Conservation (phyloP, 2,329 filamentous ascomycete genomes). For the Cladosporium halotolerans region DNA sequence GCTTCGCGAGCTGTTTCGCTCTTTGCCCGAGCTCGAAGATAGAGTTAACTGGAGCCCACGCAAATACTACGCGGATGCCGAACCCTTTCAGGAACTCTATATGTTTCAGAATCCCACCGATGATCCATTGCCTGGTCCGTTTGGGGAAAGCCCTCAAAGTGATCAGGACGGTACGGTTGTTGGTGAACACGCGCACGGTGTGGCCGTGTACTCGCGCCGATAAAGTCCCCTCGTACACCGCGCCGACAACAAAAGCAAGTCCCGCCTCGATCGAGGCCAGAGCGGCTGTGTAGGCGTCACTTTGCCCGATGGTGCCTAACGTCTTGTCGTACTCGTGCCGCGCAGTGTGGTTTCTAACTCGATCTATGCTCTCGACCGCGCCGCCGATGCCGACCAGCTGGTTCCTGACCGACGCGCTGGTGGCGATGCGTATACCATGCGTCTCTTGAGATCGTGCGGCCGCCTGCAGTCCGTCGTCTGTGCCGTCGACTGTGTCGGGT, state of each 20-base stretch:
- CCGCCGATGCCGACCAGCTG: background rate
- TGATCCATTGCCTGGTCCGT: background rate
- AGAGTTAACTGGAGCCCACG: background rate
- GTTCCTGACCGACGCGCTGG: background rate
- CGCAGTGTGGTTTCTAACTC: background rate
- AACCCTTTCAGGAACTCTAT: background rate
- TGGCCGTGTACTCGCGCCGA: background rate
- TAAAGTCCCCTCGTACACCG: background rate
- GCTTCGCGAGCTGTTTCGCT: background rate
- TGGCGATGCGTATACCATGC: background rate
- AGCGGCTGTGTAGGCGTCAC: background rate
- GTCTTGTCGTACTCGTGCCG: background rate
- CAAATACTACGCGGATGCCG: background rate
- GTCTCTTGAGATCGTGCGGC: no score
- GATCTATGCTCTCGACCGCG: background rate
- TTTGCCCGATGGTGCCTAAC: background rate
- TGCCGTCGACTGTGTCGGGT: background rate
- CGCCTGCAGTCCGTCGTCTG: background rate
- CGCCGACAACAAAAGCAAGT: background rate
- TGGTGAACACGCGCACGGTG: background rate
- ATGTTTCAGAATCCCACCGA: background rate
- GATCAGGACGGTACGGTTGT: background rate
- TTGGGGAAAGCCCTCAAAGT: background rate
- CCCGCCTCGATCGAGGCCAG: background rate
- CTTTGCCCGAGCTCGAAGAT: background rate